Evolutionary conservation across 2,329 filamentous ascomycete species (phyloP), one percentile per base, ranked within the genome.

Genomic region (Ceratocystis cubensis): DNA sequence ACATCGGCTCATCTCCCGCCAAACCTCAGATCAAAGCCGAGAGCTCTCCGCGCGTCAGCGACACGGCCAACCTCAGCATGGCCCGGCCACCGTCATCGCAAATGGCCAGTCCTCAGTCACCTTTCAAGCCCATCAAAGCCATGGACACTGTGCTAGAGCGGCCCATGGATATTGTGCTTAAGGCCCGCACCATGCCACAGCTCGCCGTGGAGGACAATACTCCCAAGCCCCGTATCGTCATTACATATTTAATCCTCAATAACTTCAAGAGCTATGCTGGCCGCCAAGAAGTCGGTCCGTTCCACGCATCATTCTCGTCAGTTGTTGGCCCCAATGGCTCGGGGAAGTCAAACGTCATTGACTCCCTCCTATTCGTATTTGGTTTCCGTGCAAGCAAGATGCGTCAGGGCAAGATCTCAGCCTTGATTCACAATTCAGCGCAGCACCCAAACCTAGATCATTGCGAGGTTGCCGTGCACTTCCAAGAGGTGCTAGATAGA

Each of bases 221-320:
- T 0, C 89, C 91, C 1, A 96, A 92, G 74, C 80, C 91, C 64
- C 88, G 94, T 65, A 92, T 94, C 70, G 93, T 97, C 65, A 93
- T 99, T 70, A 94, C 90, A 20, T 91, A 96, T 74, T 80, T 99
- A 62, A 86, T 96, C 68, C 81, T 99, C 71, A 95, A 85, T 70
- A 99, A 99, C 76, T 99, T 99, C 84, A 99, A 99, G 79, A 97
- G 93, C 78, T 99, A 99, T 75, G 94, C 94, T 17, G 94, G 94
- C 3, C 82, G 89, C 69, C 94, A 99, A 75, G 88, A 96, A 76
- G 94, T 99, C 68, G 94, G 94, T 0, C 94, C 94, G 0, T 99
- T 99, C 75, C 94, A 99, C 75, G 84, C 90, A 1, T 99, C 94
- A 0, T 99, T 99, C 77, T 96, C 94, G 1, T 96, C 94, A 0